Evolutionary conservation across 345 rosid species (phyloP), one percentile per base, ranked within the genome.

Genomic region (Excoecaria agallocha): DNA sequence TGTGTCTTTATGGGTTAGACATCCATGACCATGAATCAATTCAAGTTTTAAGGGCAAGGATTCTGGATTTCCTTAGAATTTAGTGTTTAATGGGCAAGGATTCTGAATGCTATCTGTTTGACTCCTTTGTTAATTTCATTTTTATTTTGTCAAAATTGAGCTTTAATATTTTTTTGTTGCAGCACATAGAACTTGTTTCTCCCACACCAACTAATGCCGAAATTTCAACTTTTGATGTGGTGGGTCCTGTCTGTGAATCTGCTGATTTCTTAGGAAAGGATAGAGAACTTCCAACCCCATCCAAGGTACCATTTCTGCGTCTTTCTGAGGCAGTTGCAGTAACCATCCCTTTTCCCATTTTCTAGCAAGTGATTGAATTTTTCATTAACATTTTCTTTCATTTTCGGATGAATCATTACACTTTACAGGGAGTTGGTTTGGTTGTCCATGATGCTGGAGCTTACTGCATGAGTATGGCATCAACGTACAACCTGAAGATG

Each of bases 391-490:
- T 30, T 30, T 30, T 30, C 30, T 30, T 20, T 55, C 13, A 24
- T 38, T 76, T 77, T 63, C 59, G 83, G 45, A 86, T 12, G 30
- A 30, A 63, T 74, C 79, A 37, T 78, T 75, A 19, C 5, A 35
- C 62, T 70, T 74, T 79, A 75, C 87, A 95, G 98, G 98, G 99
- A 82, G 80, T 87, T 25, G 98, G 96, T 70, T 89, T 95, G 46
- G 97, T 93, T 64, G 99, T 95, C 77, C 98, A 91, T 62, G 99
- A 95, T 74, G 99, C 98, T 4, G 99, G 99, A 58, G 99, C 98
- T 39, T 95, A 95, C 77, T 93, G 99, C 89, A 95, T 95, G 99
- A 95, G 99, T 84, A 95, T 95, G 99, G 98, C 99, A 50, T 95
- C 99, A 3, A 91, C 98, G 57, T 95, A 95, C 91, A 95, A 95